These are phyloP conservation scores for Microbotryum lychnidis-dioicae DNA, from an alignment of 1,284 basidiomycete genomes.

Conservation along the genomic window DNA sequence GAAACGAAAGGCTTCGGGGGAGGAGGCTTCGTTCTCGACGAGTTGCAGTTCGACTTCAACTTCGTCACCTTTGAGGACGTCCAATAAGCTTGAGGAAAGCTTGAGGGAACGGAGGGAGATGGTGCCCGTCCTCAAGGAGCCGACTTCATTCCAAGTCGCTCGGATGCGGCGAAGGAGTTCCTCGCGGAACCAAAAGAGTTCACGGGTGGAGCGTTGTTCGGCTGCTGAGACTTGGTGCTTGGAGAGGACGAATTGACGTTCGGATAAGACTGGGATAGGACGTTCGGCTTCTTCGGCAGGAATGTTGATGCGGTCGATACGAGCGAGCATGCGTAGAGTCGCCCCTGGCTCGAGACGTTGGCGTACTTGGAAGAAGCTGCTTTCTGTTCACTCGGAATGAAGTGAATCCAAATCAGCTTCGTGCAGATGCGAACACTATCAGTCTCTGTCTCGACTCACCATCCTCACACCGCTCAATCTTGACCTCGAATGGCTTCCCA, in stretches of 20 bases:
- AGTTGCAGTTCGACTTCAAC: constrained; percentile 28
- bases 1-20: constrained; percentile 47
- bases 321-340: constrained; percentile 68
- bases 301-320: constrained; percentile 61
- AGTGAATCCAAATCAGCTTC: no score
- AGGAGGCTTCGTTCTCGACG: constrained; percentile 30
- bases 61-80: constrained; percentile 52
- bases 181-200: constrained; percentile 91
- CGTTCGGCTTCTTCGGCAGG: constrained; percentile 51
- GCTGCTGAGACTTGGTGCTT: constrained; percentile 56
- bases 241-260: constrained; percentile 84
- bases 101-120: constrained; percentile 66
- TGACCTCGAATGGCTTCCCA: constrained; percentile 77
- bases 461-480: constrained; percentile 47
- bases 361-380: constrained; percentile 15
- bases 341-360: constrained; percentile 52
- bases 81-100: constrained; percentile 65
- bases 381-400: background rate
- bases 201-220: constrained; percentile 57
- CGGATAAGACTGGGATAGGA: constrained; percentile 72
- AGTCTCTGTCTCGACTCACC: background rate
- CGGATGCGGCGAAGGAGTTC: constrained; percentile 60
- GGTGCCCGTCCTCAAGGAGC: constrained; percentile 61
- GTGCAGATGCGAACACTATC: no score
- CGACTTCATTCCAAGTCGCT: constrained; percentile 76